Evolutionary conservation across 1,284 basidiomycete species (phyloP), one percentile per base, ranked within the genome.

Genomic region (Agroathelia rolfsii): DNA sequence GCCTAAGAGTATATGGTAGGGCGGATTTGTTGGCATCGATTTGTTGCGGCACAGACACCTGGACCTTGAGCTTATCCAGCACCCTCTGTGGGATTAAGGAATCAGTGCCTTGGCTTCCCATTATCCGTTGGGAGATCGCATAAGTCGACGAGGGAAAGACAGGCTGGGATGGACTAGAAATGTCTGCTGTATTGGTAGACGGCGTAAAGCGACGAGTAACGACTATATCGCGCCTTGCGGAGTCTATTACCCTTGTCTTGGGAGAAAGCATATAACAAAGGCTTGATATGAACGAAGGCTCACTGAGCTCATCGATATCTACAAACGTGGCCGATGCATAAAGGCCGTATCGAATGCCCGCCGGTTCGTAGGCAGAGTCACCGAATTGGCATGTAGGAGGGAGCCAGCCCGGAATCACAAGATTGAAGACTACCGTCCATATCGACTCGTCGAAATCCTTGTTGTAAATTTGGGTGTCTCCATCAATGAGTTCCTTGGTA

Each of bases 351-450:
- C 61, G 63, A 11, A 71, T 68, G 13, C 79, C 78, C 14, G 67
- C 47, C 11, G 59, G 57, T 6, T 63, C 62, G 15, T 39, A 20
- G 13, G 39, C 40, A 6, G 41, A 38, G 18, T 66, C 50, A 14
- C 73, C 72, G 39, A 72, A 67, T 2, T 41, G 39, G 8, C 70
- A 61, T 10, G 69, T 68, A 1, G 65, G 61, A 10, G 83, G 83
- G 4, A 87, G 61, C 84, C 84, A 87, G 7, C 83, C 83, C 5
- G 82, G 82, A 14, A 85, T 54, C 12, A 69, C 64, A 5, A 87
- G 53, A 51, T 81, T 72, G 50, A 85, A 87, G 15, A 75, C 58
- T 36, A 82, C 58, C 43, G 76, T 73, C 82, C 82, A 87, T 36
- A 59, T 59, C 10, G 53, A 55, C 26, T 73, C 66, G 47, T 79